Base-by-base conservation (phyloP, 106 monocot genomes). In the Dactylorhiza incarnata region DNA sequence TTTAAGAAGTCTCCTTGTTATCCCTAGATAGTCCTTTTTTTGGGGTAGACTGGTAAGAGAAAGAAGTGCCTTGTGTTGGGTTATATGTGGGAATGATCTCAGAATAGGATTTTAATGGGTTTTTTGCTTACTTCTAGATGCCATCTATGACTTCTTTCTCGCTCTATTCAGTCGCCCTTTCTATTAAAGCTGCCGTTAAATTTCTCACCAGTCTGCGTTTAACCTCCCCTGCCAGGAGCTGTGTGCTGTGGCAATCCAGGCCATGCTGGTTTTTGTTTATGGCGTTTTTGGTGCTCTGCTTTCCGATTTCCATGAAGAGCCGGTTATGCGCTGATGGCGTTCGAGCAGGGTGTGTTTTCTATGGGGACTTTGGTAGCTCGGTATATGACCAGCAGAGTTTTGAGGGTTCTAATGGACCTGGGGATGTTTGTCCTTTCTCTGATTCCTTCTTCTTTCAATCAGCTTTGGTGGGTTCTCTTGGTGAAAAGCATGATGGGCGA, bases 361-460 rank as follows among this genome's bases (percentile, higher is more conserved):
- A 51, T 59, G 76, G 63, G 13, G 80, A 74, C 76, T 70, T 74
- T 51, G 74, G 25, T 49, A 51, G 76, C 37, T 45, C 68, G 10
- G 45, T 68, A 19, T 7, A 66, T 61, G 72, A 2, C 26, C 45
- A n/a, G 48, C 76, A 17, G 13, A 76, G 51, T 26, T 82, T 59
- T 17, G 54, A 37, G 17, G 71, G 54, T 75, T 87, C 72, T 72
- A 69, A 63, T 16, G 73, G 23, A 45, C 48, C 79, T 46, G 68
- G 73, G 67, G 80, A 79, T 65, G 76, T 68, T 43, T 90, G 88
- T 58, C 56, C 77, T 43, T 78, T 48, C 73, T 76, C 76, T 56
- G 66, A 49, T 44, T 78, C 87, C 20, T 82, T 92, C 17, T 88
- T 84, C 74, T 92, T 95, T 55, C 84, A 78, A 7, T 84, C 91